phyloP scores from a whole-genome alignment of 2,329 filamentous ascomycete genomes.

The Daldinia sp. region DNA sequence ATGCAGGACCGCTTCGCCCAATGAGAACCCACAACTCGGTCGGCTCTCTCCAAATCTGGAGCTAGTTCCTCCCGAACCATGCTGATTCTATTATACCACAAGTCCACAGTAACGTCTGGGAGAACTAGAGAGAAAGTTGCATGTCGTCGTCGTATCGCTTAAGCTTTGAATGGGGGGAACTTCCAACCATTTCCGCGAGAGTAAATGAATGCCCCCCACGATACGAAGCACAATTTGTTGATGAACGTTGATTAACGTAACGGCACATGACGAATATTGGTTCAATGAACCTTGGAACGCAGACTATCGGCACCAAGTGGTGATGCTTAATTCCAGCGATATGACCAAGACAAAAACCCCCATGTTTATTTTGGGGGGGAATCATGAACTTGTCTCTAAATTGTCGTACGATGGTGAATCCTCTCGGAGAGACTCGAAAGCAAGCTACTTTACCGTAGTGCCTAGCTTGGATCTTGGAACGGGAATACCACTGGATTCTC shows the following conservation, averaged over 20 bases:
- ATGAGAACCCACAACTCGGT: conserved; percentile 17
- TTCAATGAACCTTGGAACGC: conserved; percentile 35
- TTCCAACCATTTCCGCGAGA: conserved; percentile 34
- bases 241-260: conserved; percentile 39
- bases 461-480: conserved; percentile 37
- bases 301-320: conserved; percentile 32
- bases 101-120: not conserved
- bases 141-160: conserved; percentile 42
- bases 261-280: conserved; percentile 39
- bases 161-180: conserved; percentile 33
- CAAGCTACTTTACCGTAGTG: conserved; percentile 35
- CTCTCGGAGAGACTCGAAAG: conserved; percentile 36
- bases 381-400: conserved; percentile 37
- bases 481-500: conserved; percentile 37
- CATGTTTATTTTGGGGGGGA: conserved; percentile 28
- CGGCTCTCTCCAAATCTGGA: conserved; percentile 32
- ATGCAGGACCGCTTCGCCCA: conserved; percentile 41
- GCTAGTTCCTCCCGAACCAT: conserved; percentile 27
- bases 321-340: conserved; percentile 27
- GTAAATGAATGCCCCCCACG: conserved; percentile 42
- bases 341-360: conserved; percentile 35
- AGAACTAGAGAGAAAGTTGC: conserved; percentile 29
- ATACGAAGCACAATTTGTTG: conserved; percentile 26
- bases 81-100: conserved; percentile 18
- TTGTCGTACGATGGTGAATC: conserved; percentile 40